phyloP scores from a whole-genome alignment of 2,329 filamentous ascomycete genomes.

The Claviceps capensis region DNA sequence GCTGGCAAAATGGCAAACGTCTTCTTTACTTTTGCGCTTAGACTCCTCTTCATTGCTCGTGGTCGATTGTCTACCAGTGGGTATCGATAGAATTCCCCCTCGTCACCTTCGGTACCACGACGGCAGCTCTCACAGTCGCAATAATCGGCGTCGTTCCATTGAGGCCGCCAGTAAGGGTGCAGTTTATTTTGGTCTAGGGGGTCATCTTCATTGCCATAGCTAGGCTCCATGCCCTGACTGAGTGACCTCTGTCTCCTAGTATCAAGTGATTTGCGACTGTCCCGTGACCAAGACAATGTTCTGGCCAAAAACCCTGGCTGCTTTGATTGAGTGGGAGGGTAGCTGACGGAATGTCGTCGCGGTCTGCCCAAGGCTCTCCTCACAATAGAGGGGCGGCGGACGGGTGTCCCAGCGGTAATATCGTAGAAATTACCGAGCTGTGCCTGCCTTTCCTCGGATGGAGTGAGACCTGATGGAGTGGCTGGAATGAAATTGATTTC shows the following conservation, averaged over 20 bases:
- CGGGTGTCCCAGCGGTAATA: constrained; percentile 29
- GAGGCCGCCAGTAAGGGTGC: constrained; percentile 49
- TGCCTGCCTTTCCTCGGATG: constrained; percentile 35
- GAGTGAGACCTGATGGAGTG: constrained; percentile 46
- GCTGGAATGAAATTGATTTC: constrained; percentile 48
- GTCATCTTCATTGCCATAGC: constrained; percentile 29
- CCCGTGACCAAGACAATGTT: constrained; percentile 39
- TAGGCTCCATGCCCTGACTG: constrained; percentile 15
- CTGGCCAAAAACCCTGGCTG: constrained; percentile 31
- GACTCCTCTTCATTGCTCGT: constrained; percentile 28
- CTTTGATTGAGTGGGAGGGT: constrained; percentile 26
- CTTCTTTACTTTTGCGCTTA: constrained; percentile 40
- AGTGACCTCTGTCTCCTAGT: constrained; percentile 12
- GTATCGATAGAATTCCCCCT: constrained; percentile 31
- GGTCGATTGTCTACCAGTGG: constrained; percentile 36
- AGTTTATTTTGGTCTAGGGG: constrained; percentile 40
- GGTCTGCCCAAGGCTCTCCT: constrained; percentile 39
- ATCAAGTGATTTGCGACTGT: constrained; percentile 19
- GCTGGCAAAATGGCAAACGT: constrained; percentile 48
- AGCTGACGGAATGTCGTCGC: constrained; percentile 27
- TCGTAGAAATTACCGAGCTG: constrained; percentile 42
- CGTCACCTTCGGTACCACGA: constrained; percentile 22
- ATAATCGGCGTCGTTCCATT: constrained; percentile 25
- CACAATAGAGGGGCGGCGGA: constrained; percentile 35
- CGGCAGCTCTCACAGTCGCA: constrained; percentile 15